Base-by-base conservation (phyloP, 73 alveolate species). In the Tetrahymena borealis region DNA sequence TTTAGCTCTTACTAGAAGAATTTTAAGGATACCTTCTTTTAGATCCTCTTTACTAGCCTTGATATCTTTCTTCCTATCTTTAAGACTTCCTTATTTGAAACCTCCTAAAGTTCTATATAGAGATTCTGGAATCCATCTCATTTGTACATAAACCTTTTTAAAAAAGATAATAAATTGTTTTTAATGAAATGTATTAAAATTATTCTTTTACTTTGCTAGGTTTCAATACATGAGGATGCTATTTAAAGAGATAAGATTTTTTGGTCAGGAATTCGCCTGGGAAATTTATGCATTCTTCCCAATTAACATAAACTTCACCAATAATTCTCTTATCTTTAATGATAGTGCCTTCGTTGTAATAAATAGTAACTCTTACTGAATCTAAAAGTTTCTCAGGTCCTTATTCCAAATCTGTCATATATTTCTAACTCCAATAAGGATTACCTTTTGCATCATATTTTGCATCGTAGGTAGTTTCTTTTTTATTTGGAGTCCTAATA, bases 251-350 rank as follows among this genome's bases (percentile, higher is more conserved):
- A 32, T 78, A 92, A 36, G 91, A 42, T 38, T 92, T 92, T 32
- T 92, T 39, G 7, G 93, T 38, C 90, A 92, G 10, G 79, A 16
- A 92, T 38, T 92, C 95, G 77, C 93, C 95, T 35, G 95, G 95
- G 38, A 78, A 38, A 6, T 42, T 32, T 2, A 92, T 16, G 78
- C 95, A 92, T 24, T 92, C 95, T 24, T 85, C 90, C 95, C 95
- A 92, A 92, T 92, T 90, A 13, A 92, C 90, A 15, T 92, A 78
- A 31, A 92, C 90, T 36, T 92, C 95, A 0, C 95, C 95, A 13
- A 92, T 12, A 11, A 78, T 33, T 77, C 35, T 35, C 37, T 60
- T 60, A 60, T 60, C 85, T 9, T 60, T 60, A n/a, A 60, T 60
- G 20, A 60, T 60, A 32, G 10, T 60, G n/a, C 85, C 85, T 60